A percentile compares a stretch with the other conserved stretches of the same genome.
These are phyloP conservation scores for Hemerocallis citrina DNA, from an alignment of 106 monocot species.

Conservation along the genomic window DNA sequence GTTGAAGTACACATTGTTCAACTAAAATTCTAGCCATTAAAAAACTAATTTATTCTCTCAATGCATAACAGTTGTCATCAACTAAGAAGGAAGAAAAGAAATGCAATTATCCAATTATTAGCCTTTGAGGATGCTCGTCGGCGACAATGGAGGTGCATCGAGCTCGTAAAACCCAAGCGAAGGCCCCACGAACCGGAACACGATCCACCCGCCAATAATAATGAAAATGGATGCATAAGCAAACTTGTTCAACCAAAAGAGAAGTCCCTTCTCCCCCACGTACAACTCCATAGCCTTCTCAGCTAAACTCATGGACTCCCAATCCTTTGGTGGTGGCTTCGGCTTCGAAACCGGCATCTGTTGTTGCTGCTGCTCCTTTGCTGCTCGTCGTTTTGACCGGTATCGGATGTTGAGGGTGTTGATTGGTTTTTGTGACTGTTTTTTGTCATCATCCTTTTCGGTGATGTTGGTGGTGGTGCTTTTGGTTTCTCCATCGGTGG, in stretches of 20 bases:
- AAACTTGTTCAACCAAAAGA: constrained; percentile 63
- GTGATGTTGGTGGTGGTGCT: too few relatives aligned
- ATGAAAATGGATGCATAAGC: constrained; percentile 94
- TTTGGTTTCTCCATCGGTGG: neutral
- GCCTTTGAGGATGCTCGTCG: constrained; percentile 49
- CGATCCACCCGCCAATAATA: constrained; percentile 22
- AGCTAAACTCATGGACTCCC: constrained; percentile 68
- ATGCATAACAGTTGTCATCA: too few relatives aligned
- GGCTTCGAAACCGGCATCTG: neutral
- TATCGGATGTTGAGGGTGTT: constrained; percentile 11
- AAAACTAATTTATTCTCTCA: too few relatives aligned
- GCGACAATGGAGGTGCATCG: constrained; percentile 49
- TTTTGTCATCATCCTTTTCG: too few relatives aligned
- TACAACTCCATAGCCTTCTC: constrained; percentile 86
- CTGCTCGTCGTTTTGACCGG: constrained; percentile 6
- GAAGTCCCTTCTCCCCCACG: constrained; percentile 21
- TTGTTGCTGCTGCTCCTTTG: neutral
- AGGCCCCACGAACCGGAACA: constrained; percentile 59
- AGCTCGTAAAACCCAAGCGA: constrained; percentile 78
- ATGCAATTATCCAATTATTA: too few relatives aligned
- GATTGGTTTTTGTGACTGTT: neutral
- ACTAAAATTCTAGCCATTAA: too few relatives aligned
- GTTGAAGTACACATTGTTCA: too few relatives aligned
- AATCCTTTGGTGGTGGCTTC: constrained; percentile 28
- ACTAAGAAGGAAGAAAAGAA: too few relatives aligned